These are phyloP conservation scores for Trichosporon faecale DNA, from an alignment of 1,284 basidiomycete genomes.

Conservation along the genomic window DNA sequence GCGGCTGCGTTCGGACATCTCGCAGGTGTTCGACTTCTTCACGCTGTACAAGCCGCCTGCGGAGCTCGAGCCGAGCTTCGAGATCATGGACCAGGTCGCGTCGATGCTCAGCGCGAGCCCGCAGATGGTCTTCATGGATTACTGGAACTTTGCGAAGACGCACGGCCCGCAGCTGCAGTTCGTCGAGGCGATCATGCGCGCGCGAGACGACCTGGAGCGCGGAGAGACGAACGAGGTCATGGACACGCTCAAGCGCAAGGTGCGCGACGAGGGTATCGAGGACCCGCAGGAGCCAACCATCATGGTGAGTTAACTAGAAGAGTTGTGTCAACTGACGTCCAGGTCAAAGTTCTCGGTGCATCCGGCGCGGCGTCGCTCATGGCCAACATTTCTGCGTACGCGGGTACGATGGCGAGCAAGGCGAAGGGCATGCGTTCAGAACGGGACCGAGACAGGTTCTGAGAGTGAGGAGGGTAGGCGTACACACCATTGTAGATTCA, in stretches of 20 bases:
- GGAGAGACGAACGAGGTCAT: slow-evolving; percentile 84
- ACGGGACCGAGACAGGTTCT: neutral
- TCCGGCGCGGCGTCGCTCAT: slow-evolving; percentile 33
- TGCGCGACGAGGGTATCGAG: slow-evolving; percentile 75
- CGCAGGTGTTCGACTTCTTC: slow-evolving; percentile 76
- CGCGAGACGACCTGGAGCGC: slow-evolving; percentile 85
- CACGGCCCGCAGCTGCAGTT: slow-evolving; percentile 92
- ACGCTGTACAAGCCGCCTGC: slow-evolving; percentile 69
- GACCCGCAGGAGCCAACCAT: slow-evolving; percentile 61
- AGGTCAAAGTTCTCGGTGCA: slow-evolving; percentile 43
- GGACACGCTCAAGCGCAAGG: slow-evolving; percentile 89
- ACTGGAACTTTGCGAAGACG: slow-evolving; percentile 91
- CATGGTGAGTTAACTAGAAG: slow-evolving; percentile 57
- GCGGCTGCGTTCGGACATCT: slow-evolving; percentile 77
- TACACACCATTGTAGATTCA: slow-evolving; percentile 9
- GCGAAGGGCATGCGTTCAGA: neutral
- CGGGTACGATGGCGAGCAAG: slow-evolving; percentile 17
- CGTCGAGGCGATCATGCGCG: slow-evolving; percentile 83
- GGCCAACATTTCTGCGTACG: slow-evolving; percentile 39
- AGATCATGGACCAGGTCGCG: slow-evolving; percentile 81
- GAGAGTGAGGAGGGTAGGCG: neutral
- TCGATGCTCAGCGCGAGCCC: slow-evolving; percentile 83
- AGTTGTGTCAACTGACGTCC: slow-evolving; percentile 13
- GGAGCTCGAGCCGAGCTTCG: slow-evolving; percentile 78
- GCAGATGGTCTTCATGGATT: slow-evolving; percentile 91